Conservation (phyloP, 2,329 filamentous ascomycete species). For the Talaromyces sp. region DNA sequence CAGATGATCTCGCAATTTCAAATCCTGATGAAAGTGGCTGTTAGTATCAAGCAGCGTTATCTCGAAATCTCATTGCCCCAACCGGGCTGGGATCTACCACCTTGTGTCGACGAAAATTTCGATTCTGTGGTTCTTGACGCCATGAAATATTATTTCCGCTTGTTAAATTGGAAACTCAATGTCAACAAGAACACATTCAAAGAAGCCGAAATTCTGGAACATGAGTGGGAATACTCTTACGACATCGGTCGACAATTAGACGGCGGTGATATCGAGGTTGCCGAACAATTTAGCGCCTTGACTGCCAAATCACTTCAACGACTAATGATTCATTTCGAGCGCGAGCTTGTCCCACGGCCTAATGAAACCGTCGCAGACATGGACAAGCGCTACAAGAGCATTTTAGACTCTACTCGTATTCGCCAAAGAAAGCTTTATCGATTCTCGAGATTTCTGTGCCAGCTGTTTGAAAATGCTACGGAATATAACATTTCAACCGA, state of each 20-base stretch:
- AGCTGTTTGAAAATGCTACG: slow-evolving; percentile 94
- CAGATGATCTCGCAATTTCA: slow-evolving; percentile 98
- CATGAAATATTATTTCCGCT: slow-evolving; percentile 96
- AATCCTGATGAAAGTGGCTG: slow-evolving; percentile 86
- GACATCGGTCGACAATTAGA: slow-evolving; percentile 89
- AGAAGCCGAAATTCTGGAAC: slow-evolving; percentile 93
- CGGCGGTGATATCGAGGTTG: slow-evolving; percentile 92
- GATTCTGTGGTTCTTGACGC: slow-evolving; percentile 90
- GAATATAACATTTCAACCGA: slow-evolving; percentile 83
- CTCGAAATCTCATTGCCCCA: slow-evolving; percentile 80
- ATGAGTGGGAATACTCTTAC: slow-evolving; percentile 98
- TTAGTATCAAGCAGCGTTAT: slow-evolving; percentile 90
- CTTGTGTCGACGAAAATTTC: slow-evolving; percentile 95
- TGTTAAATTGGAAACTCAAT: slow-evolving; percentile 96
- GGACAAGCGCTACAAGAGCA: slow-evolving; percentile 96
- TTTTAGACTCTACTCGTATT: slow-evolving; percentile 92
- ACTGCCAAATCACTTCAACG: slow-evolving; percentile 91
- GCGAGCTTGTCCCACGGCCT: slow-evolving; percentile 79
- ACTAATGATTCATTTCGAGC: slow-evolving; percentile 87
- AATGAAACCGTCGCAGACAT: slow-evolving; percentile 85
- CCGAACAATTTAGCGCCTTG: slow-evolving; percentile 89
- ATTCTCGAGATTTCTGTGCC: slow-evolving; percentile 85
- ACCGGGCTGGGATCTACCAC: slow-evolving; percentile 90
- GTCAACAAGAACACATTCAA: slow-evolving; percentile 99
- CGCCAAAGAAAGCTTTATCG: slow-evolving; percentile 95